Percentiles rank a stretch among this genome's conserved stretches.
Conservation (phyloP, 2,329 filamentous ascomycete genomes). For the Cordyceps cateniannulata region DNA sequence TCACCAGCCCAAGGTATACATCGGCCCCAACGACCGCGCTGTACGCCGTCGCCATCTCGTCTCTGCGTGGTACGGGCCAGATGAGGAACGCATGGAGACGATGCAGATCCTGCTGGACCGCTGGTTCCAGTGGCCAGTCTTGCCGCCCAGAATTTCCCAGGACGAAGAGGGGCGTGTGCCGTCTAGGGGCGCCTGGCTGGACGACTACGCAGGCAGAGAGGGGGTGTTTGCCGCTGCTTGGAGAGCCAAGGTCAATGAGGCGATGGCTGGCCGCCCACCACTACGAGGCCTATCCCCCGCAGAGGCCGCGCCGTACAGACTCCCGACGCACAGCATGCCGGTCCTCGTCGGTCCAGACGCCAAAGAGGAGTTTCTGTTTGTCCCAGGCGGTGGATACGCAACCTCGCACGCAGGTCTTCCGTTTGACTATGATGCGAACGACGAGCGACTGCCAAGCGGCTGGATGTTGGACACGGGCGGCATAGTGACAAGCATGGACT, state of each 20-base stretch:
- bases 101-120: conserved; percentile 33
- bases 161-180: conserved; percentile 21
- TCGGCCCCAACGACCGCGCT: conserved; percentile 29
- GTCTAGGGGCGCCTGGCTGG: conserved; percentile 34
- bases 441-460: conserved; percentile 29
- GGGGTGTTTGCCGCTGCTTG: conserved; percentile 24
- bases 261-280: conserved; percentile 5
- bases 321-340: conserved; percentile 21
- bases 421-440: conserved; percentile 19
- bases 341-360: conserved; percentile 28
- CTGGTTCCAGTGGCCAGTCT: conserved; percentile 34
- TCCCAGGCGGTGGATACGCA: conserved; percentile 20
- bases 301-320: conserved; percentile 24
- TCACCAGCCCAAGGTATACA: conserved; percentile 26
- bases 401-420: conserved; percentile 26
- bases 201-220: conserved; percentile 29
- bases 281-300: conserved; percentile 17
- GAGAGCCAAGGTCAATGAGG: conserved; percentile 20
- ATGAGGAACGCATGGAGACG: conserved; percentile 27
- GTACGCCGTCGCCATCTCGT: conserved; percentile 28
- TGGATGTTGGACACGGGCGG: conserved; percentile 52
- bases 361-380: conserved; percentile 23
- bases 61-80: conserved; percentile 37
- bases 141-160: conserved; percentile 27
- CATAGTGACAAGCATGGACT: conserved; percentile 45